These are phyloP conservation scores for Phalaenopsis equestris DNA, from an alignment of 106 monocot genomes.

Conservation along the genomic window DNA sequence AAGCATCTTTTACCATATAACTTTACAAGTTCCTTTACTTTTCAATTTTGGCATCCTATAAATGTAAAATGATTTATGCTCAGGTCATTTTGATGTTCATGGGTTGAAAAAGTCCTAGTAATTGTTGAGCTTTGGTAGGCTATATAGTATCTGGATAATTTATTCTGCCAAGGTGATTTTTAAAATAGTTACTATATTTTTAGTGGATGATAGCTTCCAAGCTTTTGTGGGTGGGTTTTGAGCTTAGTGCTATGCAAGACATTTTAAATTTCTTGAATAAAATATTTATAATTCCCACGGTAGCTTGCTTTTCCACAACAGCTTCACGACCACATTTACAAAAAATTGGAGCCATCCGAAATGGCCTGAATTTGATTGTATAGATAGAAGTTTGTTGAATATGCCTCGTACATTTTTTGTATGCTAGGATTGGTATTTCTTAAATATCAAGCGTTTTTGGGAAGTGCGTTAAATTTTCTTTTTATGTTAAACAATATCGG, in stretches of 20 bases:
- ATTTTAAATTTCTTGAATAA: background rate
- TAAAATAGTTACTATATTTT: background rate
- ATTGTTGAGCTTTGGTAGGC: background rate
- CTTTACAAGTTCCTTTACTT: background rate
- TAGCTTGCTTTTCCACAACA: background rate
- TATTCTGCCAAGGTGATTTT: background rate
- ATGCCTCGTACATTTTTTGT: background rate
- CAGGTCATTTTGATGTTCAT: background rate
- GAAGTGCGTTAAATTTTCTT: no score
- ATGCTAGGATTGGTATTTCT: background rate
- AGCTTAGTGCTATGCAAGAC: background rate
- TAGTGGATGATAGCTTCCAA: background rate
- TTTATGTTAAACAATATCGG: background rate
- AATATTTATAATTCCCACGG: no score
- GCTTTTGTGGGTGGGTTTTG: background rate
- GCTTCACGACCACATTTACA: no score
- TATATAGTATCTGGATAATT: background rate
- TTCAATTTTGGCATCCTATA: background rate
- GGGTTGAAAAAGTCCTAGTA: background rate
- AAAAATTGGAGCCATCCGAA: background rate
- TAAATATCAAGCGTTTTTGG: no score
- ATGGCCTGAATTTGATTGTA: no score
- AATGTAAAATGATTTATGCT: background rate
- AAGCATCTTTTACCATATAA: background rate
- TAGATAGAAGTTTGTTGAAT: background rate